These are phyloP conservation scores for Talaromyces sp. DNA, from an alignment of 2,329 filamentous ascomycete genomes.

Conservation along the genomic window DNA sequence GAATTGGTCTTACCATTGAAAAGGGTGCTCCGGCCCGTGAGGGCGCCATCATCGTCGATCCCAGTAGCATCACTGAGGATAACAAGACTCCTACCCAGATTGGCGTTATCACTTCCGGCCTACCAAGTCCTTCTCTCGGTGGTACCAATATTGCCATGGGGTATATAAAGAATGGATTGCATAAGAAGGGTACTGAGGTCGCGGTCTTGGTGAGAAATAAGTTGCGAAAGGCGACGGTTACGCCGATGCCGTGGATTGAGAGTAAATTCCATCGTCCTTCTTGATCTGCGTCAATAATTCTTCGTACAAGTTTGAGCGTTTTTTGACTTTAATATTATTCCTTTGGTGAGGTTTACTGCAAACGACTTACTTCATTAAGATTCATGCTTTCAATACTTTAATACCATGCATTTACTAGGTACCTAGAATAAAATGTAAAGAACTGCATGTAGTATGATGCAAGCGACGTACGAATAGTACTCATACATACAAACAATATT, in stretches of 20 bases:
- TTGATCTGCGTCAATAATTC: slow-evolving; percentile 1
- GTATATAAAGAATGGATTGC: slow-evolving; percentile 73
- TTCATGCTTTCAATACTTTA: not conserved
- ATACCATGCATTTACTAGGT: not conserved
- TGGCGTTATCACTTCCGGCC: slow-evolving; percentile 80
- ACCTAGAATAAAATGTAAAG: not conserved
- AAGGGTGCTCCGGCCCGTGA: slow-evolving; percentile 80
- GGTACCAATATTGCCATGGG: slow-evolving; percentile 92
- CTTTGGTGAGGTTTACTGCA: not conserved
- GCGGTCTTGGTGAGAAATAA: slow-evolving; percentile 72
- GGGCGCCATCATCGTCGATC: slow-evolving; percentile 69
- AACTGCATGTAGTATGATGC: not conserved
- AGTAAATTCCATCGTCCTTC: slow-evolving; percentile 62
- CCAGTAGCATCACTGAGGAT: slow-evolving; percentile 12
- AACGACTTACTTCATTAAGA: not conserved
- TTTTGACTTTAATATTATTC: not conserved
- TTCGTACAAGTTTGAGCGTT: not conserved
- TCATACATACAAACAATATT: slow-evolving; percentile 14
- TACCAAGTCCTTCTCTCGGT: slow-evolving; percentile 77
- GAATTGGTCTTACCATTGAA: slow-evolving; percentile 75
- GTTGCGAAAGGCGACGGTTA: slow-evolving; percentile 66
- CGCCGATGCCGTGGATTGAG: slow-evolving; percentile 84
- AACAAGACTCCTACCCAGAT: slow-evolving; percentile 54
- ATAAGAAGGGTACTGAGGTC: slow-evolving; percentile 79
- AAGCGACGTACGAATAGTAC: slow-evolving; percentile 6